Evolutionary conservation across 1,139 yeast genomes (phyloP).

Genomic region (Diutina ranongensis): DNA sequence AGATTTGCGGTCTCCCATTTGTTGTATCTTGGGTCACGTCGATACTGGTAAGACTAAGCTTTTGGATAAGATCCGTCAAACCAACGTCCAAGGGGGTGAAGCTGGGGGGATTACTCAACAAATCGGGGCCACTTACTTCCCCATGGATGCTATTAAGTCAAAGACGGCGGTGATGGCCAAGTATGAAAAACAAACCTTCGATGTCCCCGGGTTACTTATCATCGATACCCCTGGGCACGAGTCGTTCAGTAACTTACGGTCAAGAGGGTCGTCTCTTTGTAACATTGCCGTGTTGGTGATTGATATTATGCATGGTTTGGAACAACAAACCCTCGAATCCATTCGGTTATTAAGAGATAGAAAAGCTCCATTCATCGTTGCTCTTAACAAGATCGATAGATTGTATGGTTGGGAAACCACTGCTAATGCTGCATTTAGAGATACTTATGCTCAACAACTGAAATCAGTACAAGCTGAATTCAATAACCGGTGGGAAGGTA

Average conservation of each 20-base stretch:
- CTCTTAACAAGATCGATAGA: conserved; percentile 94
- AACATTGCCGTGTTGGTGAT: conserved; percentile 97
- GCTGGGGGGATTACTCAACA: conserved; percentile 99
- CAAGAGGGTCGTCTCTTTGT: conserved; percentile 98
- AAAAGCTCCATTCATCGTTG: conserved; percentile 96
- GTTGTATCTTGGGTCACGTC: conserved; percentile 98
- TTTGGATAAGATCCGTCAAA: conserved; percentile 93
- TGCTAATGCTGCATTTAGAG: conserved; percentile 94
- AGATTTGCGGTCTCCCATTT: conserved; percentile 92
- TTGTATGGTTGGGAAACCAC: conserved; percentile 85
- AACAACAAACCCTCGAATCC: conserved; percentile 94
- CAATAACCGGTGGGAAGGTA: conserved; percentile 74
- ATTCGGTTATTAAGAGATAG: conserved; percentile 85
- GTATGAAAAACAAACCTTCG: conserved; percentile 75
- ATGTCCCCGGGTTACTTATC: conserved; percentile 92
- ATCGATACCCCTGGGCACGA: conserved; percentile 99
- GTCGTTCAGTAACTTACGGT: conserved; percentile 92
- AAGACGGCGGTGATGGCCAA: conserved; percentile 88
- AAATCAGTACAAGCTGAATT: conserved; percentile 86
- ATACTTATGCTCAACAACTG: conserved; percentile 72
- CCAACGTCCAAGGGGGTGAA: conserved; percentile 99
- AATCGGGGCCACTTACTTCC: conserved; percentile 99
- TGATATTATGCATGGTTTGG: conserved; percentile 98
- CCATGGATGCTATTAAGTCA: conserved; percentile 82
- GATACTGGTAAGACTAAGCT: conserved; percentile 98